A percentile compares a stretch with the other conserved stretches of the same genome.
Evolutionary conservation across 192 early-diverging fungal species (phyloP).

Genomic region (Podila minutissima): DNA sequence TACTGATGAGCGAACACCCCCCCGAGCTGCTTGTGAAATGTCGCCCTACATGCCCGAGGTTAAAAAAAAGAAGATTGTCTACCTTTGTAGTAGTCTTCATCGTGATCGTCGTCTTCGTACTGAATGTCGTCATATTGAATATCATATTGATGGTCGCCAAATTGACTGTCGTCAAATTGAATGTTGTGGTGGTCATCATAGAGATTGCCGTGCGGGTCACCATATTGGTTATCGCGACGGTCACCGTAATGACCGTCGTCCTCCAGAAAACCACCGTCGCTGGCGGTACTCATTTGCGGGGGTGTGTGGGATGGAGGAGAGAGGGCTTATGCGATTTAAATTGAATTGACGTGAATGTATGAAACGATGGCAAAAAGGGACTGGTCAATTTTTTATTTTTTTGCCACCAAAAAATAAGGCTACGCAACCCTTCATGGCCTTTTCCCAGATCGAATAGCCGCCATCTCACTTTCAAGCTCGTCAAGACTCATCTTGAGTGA

Average conservation of each 20-base stretch:
- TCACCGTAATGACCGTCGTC: not conserved
- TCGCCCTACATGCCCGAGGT: too few relatives aligned
- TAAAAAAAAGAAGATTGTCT: too few relatives aligned
- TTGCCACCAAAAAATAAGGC: not conserved
- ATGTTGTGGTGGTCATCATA: slow-evolving; percentile 23
- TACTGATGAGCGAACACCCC: too few relatives aligned
- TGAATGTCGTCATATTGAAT: not conserved
- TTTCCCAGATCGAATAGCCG: slow-evolving; percentile 22
- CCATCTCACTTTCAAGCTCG: slow-evolving; percentile 74
- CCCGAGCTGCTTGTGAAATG: too few relatives aligned
- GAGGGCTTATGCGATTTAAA: not conserved
- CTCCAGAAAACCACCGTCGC: not conserved
- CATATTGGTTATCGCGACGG: too few relatives aligned
- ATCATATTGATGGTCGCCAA: not conserved
- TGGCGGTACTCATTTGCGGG: not conserved
- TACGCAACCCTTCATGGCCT: not conserved
- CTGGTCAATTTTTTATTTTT: not conserved
- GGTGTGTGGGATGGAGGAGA: too few relatives aligned
- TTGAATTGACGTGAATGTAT: not conserved
- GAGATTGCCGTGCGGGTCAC: not conserved
- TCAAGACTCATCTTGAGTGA: slow-evolving; percentile 68
- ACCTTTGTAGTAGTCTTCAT: too few relatives aligned
- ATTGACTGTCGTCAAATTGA: not conserved
- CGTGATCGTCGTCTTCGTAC: too few relatives aligned
- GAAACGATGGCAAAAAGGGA: too few relatives aligned